phyloP scores from a whole-genome alignment of 2,329 filamentous ascomycete genomes.

The Bipolaris zeicola region DNA sequence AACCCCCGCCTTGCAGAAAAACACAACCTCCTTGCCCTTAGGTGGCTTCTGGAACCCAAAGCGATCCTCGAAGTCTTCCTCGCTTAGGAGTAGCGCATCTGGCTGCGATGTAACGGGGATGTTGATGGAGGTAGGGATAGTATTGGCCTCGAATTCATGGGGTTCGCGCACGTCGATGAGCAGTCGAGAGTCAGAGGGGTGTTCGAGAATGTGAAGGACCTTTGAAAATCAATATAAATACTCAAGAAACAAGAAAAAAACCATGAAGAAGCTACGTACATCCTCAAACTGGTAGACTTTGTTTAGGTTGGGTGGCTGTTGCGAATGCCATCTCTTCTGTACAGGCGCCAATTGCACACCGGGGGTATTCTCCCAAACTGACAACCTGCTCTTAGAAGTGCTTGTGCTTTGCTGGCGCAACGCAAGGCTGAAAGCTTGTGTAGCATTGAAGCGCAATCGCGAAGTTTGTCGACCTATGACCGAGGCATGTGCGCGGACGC shows the following conservation, averaged over 20 bases:
- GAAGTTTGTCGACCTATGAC: slow-evolving; percentile 12
- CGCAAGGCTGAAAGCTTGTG: slow-evolving; percentile 12
- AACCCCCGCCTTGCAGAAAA: slow-evolving; percentile 94
- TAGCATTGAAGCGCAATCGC: slow-evolving; percentile 13
- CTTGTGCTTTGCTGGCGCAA: slow-evolving; percentile 1
- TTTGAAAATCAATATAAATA: neutral
- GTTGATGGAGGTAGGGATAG: slow-evolving; percentile 81
- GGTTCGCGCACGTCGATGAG: slow-evolving; percentile 73
- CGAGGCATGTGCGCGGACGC: slow-evolving; percentile 18
- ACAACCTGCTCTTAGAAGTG: neutral
- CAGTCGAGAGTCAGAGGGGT: slow-evolving; percentile 37
- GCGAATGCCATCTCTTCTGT: slow-evolving; percentile 46
- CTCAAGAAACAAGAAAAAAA: too few relatives aligned
- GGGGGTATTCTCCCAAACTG: neutral
- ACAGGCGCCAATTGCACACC: neutral
- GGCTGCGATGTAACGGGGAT: slow-evolving; percentile 78
- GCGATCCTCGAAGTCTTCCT: slow-evolving; percentile 80
- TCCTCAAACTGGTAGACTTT: slow-evolving; percentile 51
- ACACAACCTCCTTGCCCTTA: slow-evolving; percentile 55
- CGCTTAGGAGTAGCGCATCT: slow-evolving; percentile 76
- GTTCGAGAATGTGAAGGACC: slow-evolving; percentile 44
- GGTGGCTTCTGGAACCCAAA: slow-evolving; percentile 67
- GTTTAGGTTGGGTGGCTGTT: slow-evolving; percentile 30
- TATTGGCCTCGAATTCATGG: slow-evolving; percentile 64
- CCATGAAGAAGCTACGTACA: slow-evolving; percentile 24